Percentiles rank a stretch among this genome's conserved stretches.
Conservation (phyloP, 2,329 filamentous ascomycete genomes). For the Diaporthe sp. region DNA sequence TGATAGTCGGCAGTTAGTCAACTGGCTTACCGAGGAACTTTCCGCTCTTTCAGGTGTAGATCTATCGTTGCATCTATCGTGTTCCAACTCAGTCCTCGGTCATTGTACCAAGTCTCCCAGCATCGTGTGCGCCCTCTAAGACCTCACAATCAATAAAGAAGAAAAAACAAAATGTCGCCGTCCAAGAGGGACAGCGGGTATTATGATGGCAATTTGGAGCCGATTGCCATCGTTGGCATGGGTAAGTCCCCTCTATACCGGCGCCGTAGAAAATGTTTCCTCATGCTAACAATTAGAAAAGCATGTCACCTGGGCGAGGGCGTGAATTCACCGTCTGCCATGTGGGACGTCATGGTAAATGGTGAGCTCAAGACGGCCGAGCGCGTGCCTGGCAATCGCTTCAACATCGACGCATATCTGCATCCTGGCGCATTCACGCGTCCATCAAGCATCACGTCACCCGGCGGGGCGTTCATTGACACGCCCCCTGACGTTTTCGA, state of each 20-base stretch:
- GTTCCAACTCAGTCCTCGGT: neutral
- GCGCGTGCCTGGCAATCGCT: neutral
- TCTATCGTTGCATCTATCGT: neutral
- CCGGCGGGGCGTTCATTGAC: neutral
- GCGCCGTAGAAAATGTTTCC: neutral
- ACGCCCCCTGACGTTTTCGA: neutral
- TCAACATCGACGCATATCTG: neutral
- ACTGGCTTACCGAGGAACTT: neutral
- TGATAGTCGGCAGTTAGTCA: neutral
- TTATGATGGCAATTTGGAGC: neutral
- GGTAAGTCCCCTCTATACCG: neutral
- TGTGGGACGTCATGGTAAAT: neutral
- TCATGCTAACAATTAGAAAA: neutral
- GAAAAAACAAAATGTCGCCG: neutral
- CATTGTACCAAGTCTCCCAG: neutral
- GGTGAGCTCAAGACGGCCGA: neutral
- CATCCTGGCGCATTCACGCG: neutral
- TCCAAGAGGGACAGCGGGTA: neutral
- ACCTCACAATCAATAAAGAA: neutral
- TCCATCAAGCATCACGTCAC: neutral
- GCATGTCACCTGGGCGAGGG: neutral
- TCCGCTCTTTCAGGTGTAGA: neutral
- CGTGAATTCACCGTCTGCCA: neutral
- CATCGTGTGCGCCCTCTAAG: neutral
- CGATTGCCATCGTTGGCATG: conserved; percentile 7